Evolutionary conservation across 1,284 basidiomycete genomes (phyloP).

Genomic region (Apiotrichum porosum): DNA sequence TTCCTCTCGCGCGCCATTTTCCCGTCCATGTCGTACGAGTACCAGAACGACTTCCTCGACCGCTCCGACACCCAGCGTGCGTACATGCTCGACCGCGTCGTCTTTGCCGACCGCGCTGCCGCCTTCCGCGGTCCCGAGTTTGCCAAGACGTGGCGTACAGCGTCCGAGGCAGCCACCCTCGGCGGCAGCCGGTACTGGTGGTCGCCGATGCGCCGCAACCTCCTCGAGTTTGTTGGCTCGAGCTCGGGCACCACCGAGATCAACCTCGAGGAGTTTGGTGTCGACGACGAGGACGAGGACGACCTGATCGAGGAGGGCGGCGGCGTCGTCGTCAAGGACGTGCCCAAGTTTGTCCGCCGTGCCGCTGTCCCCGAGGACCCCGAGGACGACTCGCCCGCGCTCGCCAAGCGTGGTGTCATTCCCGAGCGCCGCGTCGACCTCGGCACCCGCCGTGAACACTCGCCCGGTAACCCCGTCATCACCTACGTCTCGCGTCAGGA

Average conservation of each 20-base stretch:
- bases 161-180: conserved; percentile 66
- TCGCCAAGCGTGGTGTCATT: not conserved
- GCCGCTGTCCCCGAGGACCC: not conserved
- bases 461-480: conserved; percentile 58
- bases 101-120: conserved; percentile 75
- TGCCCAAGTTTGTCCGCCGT: not conserved
- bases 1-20: conserved; percentile 71
- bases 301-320: not conserved
- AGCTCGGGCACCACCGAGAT: conserved; percentile 18
- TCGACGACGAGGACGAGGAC: conserved; percentile 6
- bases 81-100: conserved; percentile 73
- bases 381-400: not conserved
- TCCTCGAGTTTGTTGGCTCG: conserved; percentile 65
- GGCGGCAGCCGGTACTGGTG: conserved; percentile 75
- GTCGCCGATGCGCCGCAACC: conserved; percentile 65
- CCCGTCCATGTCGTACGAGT: conserved; percentile 60
- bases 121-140: conserved; percentile 68
- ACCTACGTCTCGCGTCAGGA: conserved; percentile 80
- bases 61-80: conserved; percentile 62
- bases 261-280: conserved; percentile 42
- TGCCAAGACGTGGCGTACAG: conserved; percentile 65
- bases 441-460: conserved; percentile 7
- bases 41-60: conserved; percentile 55
- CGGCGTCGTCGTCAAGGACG: not conserved
- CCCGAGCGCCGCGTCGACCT: too few relatives aligned